Percentiles rank a stretch among this genome's conserved stretches.
Evolutionary conservation across 2,329 filamentous ascomycete genomes (phyloP).

Genomic region (Bipolaris oryzae): DNA sequence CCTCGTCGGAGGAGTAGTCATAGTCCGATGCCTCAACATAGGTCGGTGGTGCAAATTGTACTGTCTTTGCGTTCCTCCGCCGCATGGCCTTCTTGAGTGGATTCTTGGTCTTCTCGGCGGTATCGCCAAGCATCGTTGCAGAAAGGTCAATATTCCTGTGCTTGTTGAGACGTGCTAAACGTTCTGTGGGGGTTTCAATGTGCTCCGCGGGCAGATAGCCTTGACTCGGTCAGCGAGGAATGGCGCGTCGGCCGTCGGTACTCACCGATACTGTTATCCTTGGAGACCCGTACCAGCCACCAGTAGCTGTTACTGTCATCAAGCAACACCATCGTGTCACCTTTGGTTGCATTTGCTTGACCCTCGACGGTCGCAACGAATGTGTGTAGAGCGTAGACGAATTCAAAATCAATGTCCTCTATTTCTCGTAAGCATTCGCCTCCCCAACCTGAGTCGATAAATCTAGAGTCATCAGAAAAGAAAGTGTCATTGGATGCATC

Average conservation of each 20-base stretch:
- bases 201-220: slow-evolving; percentile 97
- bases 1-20: slow-evolving; percentile 83
- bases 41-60: slow-evolving; percentile 82
- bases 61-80: slow-evolving; percentile 80
- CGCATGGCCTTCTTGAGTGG: slow-evolving; percentile 84
- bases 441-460: slow-evolving; percentile 74
- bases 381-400: slow-evolving; percentile 96
- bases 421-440: slow-evolving; percentile 83
- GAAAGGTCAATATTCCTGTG: slow-evolving; percentile 93
- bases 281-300: slow-evolving; percentile 97
- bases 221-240: slow-evolving; percentile 47
- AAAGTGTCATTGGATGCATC: slow-evolving; percentile 69
- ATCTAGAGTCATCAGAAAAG: slow-evolving; percentile 64
- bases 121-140: slow-evolving; percentile 73
- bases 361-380: slow-evolving; percentile 98
- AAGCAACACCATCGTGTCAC: slow-evolving; percentile 96
- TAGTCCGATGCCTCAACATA: slow-evolving; percentile 88
- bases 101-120: slow-evolving; percentile 79
- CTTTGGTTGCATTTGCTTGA: slow-evolving; percentile 97
- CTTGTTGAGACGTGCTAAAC: slow-evolving; percentile 92
- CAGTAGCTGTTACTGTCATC: slow-evolving; percentile 99
- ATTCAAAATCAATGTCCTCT: slow-evolving; percentile 99
- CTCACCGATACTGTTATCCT: slow-evolving; percentile 90
- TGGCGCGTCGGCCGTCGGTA: background rate
- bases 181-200: slow-evolving; percentile 96